Evolutionary conservation across 495 filamentous ascomycete genomes (phyloP).

Genomic region (Aspergillus hancockii): DNA sequence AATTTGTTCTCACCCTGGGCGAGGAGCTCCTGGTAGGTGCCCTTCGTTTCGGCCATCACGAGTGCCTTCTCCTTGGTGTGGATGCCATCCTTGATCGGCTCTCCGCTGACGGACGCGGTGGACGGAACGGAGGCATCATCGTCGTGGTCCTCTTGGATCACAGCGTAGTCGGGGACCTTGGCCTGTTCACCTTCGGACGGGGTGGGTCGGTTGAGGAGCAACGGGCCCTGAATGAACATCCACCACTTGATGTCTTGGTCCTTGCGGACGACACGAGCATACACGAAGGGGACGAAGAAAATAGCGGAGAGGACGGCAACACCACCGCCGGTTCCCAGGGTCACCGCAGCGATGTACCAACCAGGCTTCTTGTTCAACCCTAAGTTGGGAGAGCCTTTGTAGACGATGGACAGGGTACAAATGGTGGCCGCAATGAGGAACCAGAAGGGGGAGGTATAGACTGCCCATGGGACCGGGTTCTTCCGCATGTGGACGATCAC

Average conservation of each 20-base stretch:
- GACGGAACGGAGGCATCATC: slow-evolving; percentile 26
- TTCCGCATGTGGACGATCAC: slow-evolving; percentile 55
- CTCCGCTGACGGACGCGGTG: slow-evolving; percentile 32
- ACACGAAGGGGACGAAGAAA: slow-evolving; percentile 62
- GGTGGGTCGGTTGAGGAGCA: slow-evolving; percentile 49
- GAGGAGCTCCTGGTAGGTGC: slow-evolving; percentile 57
- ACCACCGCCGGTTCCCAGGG: slow-evolving; percentile 53
- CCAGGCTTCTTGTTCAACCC: slow-evolving; percentile 54
- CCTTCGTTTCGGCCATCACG: slow-evolving; percentile 37
- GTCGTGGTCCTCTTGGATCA: slow-evolving; percentile 46
- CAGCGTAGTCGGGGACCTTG: slow-evolving; percentile 56
- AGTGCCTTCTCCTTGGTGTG: slow-evolving; percentile 48
- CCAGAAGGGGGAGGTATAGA: slow-evolving; percentile 59
- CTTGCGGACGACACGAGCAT: slow-evolving; percentile 55
- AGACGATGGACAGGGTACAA: slow-evolving; percentile 62
- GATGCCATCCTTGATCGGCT: slow-evolving; percentile 24
- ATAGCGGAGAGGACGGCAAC: slow-evolving; percentile 51
- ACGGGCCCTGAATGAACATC: slow-evolving; percentile 52
- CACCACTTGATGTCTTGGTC: slow-evolving; percentile 56
- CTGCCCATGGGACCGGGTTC: slow-evolving; percentile 57
- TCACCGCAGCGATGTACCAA: slow-evolving; percentile 58
- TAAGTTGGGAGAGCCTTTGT: slow-evolving; percentile 62
- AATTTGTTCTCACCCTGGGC: slow-evolving; percentile 50
- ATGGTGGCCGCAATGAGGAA: slow-evolving; percentile 60
- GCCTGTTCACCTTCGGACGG: slow-evolving; percentile 42